Evolutionary conservation across 305 asterid genomes (phyloP).

Genomic region (Fraxinus ornus): DNA sequence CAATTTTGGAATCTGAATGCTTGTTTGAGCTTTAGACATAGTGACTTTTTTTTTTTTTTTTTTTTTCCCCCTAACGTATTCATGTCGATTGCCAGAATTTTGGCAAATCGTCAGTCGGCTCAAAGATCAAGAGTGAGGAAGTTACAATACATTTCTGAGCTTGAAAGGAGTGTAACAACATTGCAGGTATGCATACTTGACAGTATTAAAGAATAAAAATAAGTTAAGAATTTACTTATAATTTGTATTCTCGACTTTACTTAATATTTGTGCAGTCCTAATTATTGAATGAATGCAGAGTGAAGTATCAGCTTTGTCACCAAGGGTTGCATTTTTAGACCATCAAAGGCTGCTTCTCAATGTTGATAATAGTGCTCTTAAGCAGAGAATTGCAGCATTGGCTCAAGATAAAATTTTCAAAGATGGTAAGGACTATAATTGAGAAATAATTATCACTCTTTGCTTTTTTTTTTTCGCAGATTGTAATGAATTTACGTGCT

Average conservation of each 20-base stretch:
- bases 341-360: constrained; percentile 81
- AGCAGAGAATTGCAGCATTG: constrained; percentile 88
- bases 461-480: background rate
- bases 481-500: background rate
- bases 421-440: constrained; percentile 51
- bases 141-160: constrained; percentile 82
- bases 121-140: constrained; percentile 93
- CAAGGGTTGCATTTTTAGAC: constrained; percentile 87
- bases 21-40: background rate
- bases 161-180: constrained; percentile 79
- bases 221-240: background rate
- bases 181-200: constrained; percentile 46
- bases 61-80: background rate
- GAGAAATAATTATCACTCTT: too few species aligned
- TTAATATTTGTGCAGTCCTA: background rate
- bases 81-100: constrained; percentile 43
- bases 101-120: constrained; percentile 93
- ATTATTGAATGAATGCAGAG: constrained; percentile 36
- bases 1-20: background rate
- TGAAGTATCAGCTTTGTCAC: constrained; percentile 91
- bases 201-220: background rate
- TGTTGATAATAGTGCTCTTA: constrained; percentile 83
- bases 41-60: background rate
- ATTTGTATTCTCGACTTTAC: background rate
- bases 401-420: constrained; percentile 94